Evolutionary conservation across 495 filamentous ascomycete genomes (phyloP).

Genomic region (Hypoxylon intermedium): DNA sequence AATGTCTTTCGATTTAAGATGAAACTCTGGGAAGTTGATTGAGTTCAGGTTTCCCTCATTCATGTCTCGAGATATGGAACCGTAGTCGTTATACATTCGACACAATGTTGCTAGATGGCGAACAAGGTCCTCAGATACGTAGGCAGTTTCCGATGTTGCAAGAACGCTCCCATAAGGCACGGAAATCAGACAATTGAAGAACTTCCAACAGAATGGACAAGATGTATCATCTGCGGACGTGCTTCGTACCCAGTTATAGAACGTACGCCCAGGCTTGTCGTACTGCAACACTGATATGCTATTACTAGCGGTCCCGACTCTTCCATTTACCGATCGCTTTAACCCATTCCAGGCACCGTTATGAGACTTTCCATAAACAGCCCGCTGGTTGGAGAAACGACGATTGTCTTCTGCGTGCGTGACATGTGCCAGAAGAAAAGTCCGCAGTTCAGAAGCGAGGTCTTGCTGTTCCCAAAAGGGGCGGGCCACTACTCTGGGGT

Average conservation of each 20-base stretch:
- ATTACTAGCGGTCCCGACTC: no score
- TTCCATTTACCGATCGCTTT: no score
- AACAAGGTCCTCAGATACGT: not conserved
- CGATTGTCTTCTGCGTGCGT: conserved; percentile 38
- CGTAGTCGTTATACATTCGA: conserved; percentile 54
- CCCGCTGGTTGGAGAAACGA: no score
- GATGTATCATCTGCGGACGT: conserved; percentile 46
- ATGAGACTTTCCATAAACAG: no score
- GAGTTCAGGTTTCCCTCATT: conserved; percentile 51
- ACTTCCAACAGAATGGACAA: conserved; percentile 49
- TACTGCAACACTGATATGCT: no score
- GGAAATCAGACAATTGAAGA: conserved; percentile 44
- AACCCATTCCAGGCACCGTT: no score
- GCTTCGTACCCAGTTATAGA: conserved; percentile 47
- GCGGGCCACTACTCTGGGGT: conserved; percentile 5
- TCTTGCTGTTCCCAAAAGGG: no score
- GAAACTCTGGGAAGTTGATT: conserved; percentile 50
- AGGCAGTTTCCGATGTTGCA: not conserved
- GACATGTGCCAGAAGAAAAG: conserved; percentile 41
- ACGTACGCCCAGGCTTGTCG: not conserved
- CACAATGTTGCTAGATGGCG: conserved; percentile 47
- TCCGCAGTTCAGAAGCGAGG: conserved; percentile 27
- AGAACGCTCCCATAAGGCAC: not conserved
- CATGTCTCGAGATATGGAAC: conserved; percentile 41
- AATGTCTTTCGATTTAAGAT: not conserved